Evolutionary conservation across 2,329 filamentous ascomycete genomes (phyloP).

Genomic region (Apiospora pterosperma): DNA sequence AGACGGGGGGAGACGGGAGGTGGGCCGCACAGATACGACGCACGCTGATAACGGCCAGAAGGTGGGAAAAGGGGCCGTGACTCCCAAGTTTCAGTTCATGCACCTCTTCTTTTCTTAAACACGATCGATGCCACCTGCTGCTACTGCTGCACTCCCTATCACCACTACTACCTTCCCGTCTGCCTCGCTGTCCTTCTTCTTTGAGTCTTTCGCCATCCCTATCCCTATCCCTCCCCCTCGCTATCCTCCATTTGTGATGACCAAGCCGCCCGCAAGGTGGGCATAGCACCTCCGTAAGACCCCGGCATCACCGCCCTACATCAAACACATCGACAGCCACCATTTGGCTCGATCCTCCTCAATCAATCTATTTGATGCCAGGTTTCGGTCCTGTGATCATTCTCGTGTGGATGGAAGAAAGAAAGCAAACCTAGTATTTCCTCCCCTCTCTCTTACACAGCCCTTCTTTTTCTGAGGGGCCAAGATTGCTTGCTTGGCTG

Average conservation of each 20-base stretch:
- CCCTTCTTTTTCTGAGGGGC: not conserved
- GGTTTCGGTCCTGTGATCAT: not conserved
- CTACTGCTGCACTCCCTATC: not conserved
- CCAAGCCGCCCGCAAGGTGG: not conserved
- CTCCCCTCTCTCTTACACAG: not conserved
- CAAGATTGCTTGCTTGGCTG: not conserved
- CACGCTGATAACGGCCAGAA: not conserved
- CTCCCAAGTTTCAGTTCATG: slow-evolving; percentile 1
- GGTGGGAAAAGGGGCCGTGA: not conserved
- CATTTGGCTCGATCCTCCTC: not conserved
- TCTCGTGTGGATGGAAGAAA: not conserved
- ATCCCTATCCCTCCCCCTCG: not conserved
- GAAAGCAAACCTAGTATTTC: not conserved
- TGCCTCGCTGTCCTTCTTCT: not conserved
- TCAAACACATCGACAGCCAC: not conserved
- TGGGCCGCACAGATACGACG: not conserved
- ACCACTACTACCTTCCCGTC: not conserved
- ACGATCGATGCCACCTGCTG: not conserved
- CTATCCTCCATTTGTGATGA: not conserved
- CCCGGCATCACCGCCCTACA: not conserved
- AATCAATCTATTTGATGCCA: not conserved
- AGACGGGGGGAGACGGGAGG: not conserved
- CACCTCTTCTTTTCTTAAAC: not conserved
- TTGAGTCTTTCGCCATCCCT: not conserved
- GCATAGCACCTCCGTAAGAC: not conserved